Conservation (phyloP, 345 rosid species). For the Fremontodendron californicum region DNA sequence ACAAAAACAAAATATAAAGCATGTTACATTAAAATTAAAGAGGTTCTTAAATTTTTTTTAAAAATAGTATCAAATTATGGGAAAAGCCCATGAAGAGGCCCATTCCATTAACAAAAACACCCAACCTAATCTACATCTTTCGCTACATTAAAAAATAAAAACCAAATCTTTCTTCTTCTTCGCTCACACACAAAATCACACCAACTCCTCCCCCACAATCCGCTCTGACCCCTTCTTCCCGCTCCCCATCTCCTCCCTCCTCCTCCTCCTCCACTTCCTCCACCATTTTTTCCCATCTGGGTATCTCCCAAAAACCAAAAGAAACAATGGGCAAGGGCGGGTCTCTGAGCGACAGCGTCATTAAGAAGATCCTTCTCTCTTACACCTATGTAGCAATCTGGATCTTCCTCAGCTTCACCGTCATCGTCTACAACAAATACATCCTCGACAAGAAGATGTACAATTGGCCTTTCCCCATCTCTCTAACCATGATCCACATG, state of each 20-base stretch:
- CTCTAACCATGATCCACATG: constrained; percentile 99
- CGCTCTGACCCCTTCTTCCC: constrained; percentile 8
- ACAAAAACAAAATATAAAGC: too few relatives aligned
- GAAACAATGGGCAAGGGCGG: constrained; percentile 79
- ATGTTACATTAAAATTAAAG: too few relatives aligned
- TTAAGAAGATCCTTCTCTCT: constrained; percentile 85
- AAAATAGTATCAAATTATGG: too few relatives aligned
- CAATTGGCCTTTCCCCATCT: constrained; percentile 95
- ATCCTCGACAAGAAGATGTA: constrained; percentile 97
- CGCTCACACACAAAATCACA: too few relatives aligned
- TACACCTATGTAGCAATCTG: constrained; percentile 88
- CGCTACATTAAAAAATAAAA: background rate
- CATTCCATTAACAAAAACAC: too few relatives aligned
- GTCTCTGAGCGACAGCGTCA: constrained; percentile 70
- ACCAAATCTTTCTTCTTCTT: too few relatives aligned
- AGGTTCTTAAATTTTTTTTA: too few relatives aligned
- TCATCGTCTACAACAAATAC: constrained; percentile 97
- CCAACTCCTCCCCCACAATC: background rate
- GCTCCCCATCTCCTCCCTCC: background rate
- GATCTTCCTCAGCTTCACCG: constrained; percentile 98
- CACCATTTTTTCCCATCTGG: constrained; percentile 18
- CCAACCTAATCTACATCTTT: too few relatives aligned
- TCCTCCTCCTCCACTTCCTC: background rate
- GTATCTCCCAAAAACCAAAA: background rate
- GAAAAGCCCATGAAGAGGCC: too few relatives aligned